Base-by-base conservation (phyloP, 2,329 filamentous ascomycete genomes). In the Salinomyces thailandicus region DNA sequence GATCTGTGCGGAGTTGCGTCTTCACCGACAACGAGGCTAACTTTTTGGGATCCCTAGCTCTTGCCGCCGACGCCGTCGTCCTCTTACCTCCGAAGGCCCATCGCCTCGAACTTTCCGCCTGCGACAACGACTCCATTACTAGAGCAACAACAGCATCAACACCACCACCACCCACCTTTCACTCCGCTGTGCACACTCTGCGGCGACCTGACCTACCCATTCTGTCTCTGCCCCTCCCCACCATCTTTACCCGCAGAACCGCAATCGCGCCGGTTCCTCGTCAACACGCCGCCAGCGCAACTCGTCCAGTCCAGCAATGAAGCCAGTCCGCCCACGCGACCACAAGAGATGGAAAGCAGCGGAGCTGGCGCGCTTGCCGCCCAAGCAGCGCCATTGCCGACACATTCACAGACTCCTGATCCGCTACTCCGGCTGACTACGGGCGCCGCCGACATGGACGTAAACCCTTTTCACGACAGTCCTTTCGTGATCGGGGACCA, bases 321-420 rank as follows among this genome's bases (percentile, higher is more conserved):
- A 45, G 45, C 41, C 41, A 37, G 38, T 42, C 38, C 42, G 35
- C 39, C 35, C 14, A 20, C 34, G 43, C 38, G 34, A 43, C 33
- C 37, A 41, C 44, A 46, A 44, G 42, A 41, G 46, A 50, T 50
- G 48, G 48, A 49, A 47, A 41, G 40, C 39, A 45, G 45, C 45
- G 38, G 37, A 39, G 36, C 43, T 41, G 41, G 45, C 43, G 45
- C 47, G 40, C 34, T 42, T 43, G 46, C 41, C 45, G 15, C 29
- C 24, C 41, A 33, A 28, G 18, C 39, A 35, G 18, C 37, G 42
- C 28, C 42, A 34, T 33, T 41, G 36, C 35, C 41, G 33, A 17
- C 18, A 13, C 27, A 44, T 37, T 20, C 42, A 36, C 26, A 32
- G 33, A 38, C 38, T 12, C 22, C 35, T 8, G 27, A 40, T 15